Conservation (phyloP, 2,329 filamentous ascomycete genomes). For the Delphinella strobiligena region DNA sequence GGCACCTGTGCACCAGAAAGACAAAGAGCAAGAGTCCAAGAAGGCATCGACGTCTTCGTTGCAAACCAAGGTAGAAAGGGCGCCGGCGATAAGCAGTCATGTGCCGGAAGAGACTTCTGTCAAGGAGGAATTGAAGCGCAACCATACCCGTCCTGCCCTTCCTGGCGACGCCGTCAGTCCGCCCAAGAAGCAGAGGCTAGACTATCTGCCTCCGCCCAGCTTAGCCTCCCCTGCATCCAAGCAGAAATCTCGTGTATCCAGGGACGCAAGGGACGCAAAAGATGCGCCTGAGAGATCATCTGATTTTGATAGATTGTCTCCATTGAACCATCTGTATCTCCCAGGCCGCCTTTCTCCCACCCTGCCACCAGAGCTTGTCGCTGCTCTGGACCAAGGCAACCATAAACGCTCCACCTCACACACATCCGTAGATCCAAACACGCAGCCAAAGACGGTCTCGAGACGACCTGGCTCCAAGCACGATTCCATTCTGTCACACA, state of each 20-base stretch:
- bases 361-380: constrained; percentile 43
- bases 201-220: too few relatives aligned
- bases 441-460: background rate
- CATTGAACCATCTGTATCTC: background rate
- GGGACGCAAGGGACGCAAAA: too few relatives aligned
- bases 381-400: constrained; percentile 34
- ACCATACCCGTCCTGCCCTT: background rate
- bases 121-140: constrained; percentile 3
- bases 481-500: constrained; percentile 1
- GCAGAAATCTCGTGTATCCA: too few relatives aligned
- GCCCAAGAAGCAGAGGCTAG: background rate
- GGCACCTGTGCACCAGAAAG: too few relatives aligned
- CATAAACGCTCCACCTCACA: constrained; percentile 13
- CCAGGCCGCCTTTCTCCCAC: constrained; percentile 47
- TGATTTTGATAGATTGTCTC: constrained; percentile 9
- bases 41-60: background rate
- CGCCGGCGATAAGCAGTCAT: too few relatives aligned
- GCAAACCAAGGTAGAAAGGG: background rate
- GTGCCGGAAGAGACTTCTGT: background rate
- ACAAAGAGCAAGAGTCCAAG: constrained; percentile 9
- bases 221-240: too few relatives aligned
- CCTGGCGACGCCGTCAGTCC: background rate
- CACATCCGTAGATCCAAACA: constrained; percentile 11
- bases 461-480: constrained; percentile 6
- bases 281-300: too few relatives aligned